Conservation (phyloP, 257 asterid genomes). For the Pogostemon cablin region DNA sequence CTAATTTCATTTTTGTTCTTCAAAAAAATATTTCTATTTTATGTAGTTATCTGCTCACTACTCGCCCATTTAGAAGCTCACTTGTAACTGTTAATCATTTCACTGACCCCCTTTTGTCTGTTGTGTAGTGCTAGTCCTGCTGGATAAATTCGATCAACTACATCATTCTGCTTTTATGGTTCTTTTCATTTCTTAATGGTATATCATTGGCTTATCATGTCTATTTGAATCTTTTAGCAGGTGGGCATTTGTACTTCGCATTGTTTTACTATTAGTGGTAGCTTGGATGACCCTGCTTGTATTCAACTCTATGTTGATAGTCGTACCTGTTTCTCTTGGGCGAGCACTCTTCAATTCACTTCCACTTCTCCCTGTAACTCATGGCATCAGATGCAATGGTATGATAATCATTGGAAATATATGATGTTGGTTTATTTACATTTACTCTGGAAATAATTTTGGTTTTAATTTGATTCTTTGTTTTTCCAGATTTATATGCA, state of each 20-base stretch:
- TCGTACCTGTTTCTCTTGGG: slow-evolving; percentile 90
- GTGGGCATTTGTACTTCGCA: slow-evolving; percentile 88
- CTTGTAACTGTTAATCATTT: no score
- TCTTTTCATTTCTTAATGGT: slow-evolving; percentile 6
- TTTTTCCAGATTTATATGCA: slow-evolving; percentile 74
- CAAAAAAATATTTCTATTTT: no score
- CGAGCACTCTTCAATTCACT: slow-evolving; percentile 75
- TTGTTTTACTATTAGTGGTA: slow-evolving; percentile 73
- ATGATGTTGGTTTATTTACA: slow-evolving; percentile 19
- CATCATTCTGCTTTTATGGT: no score
- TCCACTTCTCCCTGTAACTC: slow-evolving; percentile 90
- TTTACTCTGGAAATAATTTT: background rate
- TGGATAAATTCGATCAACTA: slow-evolving; percentile 5
- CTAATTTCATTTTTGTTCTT: no score
- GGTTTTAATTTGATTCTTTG: background rate
- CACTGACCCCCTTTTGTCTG: background rate
- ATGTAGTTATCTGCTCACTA: no score
- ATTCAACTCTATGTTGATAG: slow-evolving; percentile 79
- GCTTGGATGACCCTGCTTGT: slow-evolving; percentile 97
- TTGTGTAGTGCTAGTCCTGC: slow-evolving; percentile 22
- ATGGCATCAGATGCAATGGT: slow-evolving; percentile 97
- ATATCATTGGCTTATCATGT: slow-evolving; percentile 40
- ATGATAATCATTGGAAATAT: slow-evolving; percentile 27
- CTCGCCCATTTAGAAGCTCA: no score
- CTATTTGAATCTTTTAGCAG: slow-evolving; percentile 58